A percentile compares a stretch with the other conserved stretches of the same genome.
These are phyloP conservation scores for Sisymbrium altissimum DNA, from an alignment of 345 rosid genomes.

Conservation along the genomic window DNA sequence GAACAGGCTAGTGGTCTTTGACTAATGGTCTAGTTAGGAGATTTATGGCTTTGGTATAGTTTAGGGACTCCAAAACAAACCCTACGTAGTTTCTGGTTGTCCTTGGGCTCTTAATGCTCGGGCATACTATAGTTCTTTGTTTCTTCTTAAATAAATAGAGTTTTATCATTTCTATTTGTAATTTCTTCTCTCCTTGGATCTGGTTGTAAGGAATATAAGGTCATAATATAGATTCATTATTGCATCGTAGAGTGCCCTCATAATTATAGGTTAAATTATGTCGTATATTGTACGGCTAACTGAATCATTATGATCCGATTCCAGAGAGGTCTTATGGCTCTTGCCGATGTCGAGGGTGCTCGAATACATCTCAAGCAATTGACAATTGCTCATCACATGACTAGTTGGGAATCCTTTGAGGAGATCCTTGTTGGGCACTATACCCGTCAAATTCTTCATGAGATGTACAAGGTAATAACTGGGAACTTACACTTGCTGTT, in stretches of 20 bases:
- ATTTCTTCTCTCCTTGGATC: too few species aligned
- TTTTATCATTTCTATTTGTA: too few species aligned
- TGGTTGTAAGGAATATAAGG: neutral
- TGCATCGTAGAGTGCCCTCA: neutral
- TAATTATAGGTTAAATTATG: neutral
- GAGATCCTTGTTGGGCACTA: conserved; percentile 85
- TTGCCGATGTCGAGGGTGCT: conserved; percentile 96
- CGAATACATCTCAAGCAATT: conserved; percentile 77
- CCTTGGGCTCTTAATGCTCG: neutral
- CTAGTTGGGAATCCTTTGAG: conserved; percentile 91
- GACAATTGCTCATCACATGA: conserved; percentile 78
- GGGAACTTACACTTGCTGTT: neutral
- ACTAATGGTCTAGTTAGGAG: neutral
- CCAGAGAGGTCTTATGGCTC: conserved; percentile 95
- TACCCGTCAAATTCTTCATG: conserved; percentile 83
- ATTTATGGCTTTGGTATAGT: neutral
- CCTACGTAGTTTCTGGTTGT: neutral
- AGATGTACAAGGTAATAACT: conserved; percentile 80
- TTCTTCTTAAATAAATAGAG: too few species aligned
- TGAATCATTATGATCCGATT: conserved; percentile 18
- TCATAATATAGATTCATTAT: neutral
- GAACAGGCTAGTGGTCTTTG: neutral
- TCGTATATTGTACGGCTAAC: neutral
- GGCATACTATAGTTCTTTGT: too few species aligned
- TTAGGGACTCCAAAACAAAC: neutral